Percentiles rank a stretch among this genome's conserved stretches.
phyloP scores from a whole-genome alignment of 805 yeast species.

The Kluyveromyces wickerhamii region DNA sequence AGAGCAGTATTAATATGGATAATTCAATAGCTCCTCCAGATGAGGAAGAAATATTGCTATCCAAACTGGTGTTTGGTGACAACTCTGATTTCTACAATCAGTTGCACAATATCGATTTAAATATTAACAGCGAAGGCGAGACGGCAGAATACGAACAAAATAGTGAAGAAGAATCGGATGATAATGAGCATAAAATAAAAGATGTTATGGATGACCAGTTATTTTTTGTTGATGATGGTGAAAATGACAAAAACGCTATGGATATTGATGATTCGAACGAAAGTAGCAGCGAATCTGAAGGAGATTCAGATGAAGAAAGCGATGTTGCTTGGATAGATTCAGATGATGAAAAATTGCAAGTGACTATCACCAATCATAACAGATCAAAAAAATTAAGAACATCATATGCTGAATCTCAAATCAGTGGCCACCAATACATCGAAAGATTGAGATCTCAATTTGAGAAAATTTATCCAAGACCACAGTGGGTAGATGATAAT shows the following conservation, averaged over 20 bases:
- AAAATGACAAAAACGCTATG: conserved; percentile 24
- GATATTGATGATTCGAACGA: conserved; percentile 41
- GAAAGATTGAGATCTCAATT: conserved; percentile 64
- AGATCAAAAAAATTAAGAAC: conserved; percentile 65
- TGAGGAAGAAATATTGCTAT: conserved; percentile 72
- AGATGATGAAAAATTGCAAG: conserved; percentile 69
- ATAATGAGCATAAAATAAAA: conserved; percentile 24
- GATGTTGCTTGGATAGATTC: conserved; percentile 76
- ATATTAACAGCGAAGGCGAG: conserved; percentile 38
- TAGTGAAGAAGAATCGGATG: conserved; percentile 22
- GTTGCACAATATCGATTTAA: conserved; percentile 51
- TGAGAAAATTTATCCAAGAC: conserved; percentile 68
- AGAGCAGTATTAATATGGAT: conserved; percentile 4
- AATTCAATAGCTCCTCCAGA: conserved; percentile 56
- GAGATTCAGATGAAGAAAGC: conserved; percentile 28
- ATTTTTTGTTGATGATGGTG: conserved; percentile 26
- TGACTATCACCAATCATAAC: conserved; percentile 53
- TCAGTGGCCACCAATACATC: conserved; percentile 55
- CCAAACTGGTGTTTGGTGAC: conserved; percentile 87
- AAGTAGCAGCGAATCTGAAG: conserved; percentile 30
- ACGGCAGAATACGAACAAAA: conserved; percentile 30
- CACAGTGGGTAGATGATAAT: conserved; percentile 60
- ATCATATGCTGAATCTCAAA: conserved; percentile 41
- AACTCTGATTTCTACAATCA: conserved; percentile 40
- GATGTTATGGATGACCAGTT: conserved; percentile 28